phyloP scores from a whole-genome alignment of 179 eudicot genomes.

The Patellifolia procumbens region DNA sequence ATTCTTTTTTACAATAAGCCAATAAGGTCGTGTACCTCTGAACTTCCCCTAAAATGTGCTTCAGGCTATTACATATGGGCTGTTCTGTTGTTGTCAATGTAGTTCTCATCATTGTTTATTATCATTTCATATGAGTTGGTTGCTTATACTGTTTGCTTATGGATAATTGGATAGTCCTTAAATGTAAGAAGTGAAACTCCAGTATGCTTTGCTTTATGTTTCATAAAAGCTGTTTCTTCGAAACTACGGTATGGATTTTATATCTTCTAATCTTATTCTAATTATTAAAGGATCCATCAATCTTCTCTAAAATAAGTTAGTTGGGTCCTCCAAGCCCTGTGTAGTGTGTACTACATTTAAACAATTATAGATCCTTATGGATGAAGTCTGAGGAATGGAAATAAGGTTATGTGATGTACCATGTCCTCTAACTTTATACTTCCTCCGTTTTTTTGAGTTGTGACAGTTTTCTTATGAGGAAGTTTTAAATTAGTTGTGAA shows the following conservation, averaged over 20 bases:
- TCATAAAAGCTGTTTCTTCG: not conserved
- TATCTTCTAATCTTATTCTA: not conserved
- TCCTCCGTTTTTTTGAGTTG: too few species aligned
- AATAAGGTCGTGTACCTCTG: not conserved
- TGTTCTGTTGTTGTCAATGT: not conserved
- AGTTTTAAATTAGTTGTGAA: too few species aligned
- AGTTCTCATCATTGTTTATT: too few species aligned
- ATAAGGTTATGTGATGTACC: not conserved
- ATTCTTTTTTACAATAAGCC: not conserved
- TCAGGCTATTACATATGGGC: not conserved
- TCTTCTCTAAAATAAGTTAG: too few species aligned
- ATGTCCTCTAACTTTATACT: not conserved
- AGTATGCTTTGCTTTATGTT: constrained; percentile 1
- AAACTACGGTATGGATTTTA: not conserved
- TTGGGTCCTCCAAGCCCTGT: not conserved
- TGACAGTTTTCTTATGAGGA: too few species aligned
- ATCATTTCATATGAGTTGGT: not conserved
- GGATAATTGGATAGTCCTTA: not conserved
- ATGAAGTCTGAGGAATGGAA: not conserved
- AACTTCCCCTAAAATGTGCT: not conserved
- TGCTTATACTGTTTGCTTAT: constrained; percentile 2
- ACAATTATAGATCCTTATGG: not conserved
- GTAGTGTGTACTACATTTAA: not conserved
- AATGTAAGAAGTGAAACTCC: not conserved
- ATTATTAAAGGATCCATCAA: not conserved